Conservation (phyloP, 75 land plant genomes). For the Sequoia sempervirens region DNA sequence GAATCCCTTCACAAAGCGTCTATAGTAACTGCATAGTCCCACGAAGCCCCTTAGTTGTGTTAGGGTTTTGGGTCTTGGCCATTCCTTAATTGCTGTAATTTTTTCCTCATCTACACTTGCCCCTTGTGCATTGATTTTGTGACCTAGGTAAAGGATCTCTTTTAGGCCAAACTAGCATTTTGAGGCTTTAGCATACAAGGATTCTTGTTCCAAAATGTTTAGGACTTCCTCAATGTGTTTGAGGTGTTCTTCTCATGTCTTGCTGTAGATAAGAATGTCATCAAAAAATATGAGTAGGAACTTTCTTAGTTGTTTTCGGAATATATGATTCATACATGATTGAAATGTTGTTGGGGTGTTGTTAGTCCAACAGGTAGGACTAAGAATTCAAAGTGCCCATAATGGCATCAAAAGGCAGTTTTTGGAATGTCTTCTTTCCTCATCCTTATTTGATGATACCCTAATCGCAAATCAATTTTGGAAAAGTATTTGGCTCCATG, state of each 20-base stretch:
- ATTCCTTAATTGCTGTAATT: not conserved
- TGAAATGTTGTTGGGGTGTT: conserved; percentile 16
- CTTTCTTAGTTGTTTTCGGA: not conserved
- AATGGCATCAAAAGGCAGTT: not conserved
- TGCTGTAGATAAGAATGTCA: conserved; percentile 20
- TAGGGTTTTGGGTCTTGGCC: not conserved
- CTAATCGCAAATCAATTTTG: not conserved
- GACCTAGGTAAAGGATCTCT: not conserved
- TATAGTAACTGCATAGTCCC: not conserved
- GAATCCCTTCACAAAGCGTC: not conserved
- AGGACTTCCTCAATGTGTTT: conserved; percentile 13
- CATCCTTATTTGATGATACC: conserved; percentile 13
- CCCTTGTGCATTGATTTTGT: conserved; percentile 1
- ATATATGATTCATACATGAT: conserved; percentile 11
- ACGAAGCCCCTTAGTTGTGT: conserved; percentile 3
- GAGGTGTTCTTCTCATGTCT: not conserved
- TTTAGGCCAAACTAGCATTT: conserved; percentile 9
- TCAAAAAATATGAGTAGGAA: conserved; percentile 17
- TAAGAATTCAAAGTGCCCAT: conserved; percentile 1
- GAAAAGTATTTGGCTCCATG: not conserved
- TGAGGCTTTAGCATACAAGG: conserved; percentile 9
- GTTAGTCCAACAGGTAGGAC: conserved; percentile 27
- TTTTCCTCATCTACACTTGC: conserved; percentile 1
- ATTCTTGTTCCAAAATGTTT: not conserved
- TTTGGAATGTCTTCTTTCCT: not conserved